A percentile compares a stretch with the other conserved stretches of the same genome.
Evolutionary conservation across 495 filamentous ascomycete genomes (phyloP).

Genomic region (Articulospora tetracladia): DNA sequence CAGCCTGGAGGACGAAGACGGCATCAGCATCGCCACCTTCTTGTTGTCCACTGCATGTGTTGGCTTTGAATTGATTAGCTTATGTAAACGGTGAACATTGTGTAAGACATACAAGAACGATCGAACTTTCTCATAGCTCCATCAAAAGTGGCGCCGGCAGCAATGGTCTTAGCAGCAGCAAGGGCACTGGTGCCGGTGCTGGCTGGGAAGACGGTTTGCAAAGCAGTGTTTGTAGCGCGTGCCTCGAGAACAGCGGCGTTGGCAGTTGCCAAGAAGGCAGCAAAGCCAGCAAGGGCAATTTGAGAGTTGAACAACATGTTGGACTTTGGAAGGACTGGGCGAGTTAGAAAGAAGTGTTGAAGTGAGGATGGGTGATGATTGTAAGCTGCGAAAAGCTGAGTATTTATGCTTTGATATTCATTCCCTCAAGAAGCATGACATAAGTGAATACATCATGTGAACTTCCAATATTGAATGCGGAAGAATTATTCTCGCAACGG

Average conservation of each 20-base stretch:
- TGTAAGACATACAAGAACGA: neutral
- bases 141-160: slow-evolving; percentile 28
- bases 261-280: neutral
- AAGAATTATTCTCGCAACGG: neutral
- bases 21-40: slow-evolving; percentile 42
- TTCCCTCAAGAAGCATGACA: neutral
- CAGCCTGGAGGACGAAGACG: slow-evolving; percentile 44
- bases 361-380: neutral
- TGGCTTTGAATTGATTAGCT: slow-evolving; percentile 18
- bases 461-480: neutral
- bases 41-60: slow-evolving; percentile 30
- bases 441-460: neutral
- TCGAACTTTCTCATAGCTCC: slow-evolving; percentile 3
- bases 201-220: slow-evolving; percentile 2
- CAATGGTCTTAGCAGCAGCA: slow-evolving; percentile 29
- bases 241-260: neutral
- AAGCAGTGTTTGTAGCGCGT: neutral
- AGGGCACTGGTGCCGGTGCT: neutral
- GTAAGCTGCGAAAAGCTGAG: neutral
- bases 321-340: neutral
- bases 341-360: neutral
- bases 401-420: neutral
- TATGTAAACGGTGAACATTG: neutral
- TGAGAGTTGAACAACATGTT: neutral
- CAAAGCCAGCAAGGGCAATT: neutral